A percentile compares a stretch with the other conserved stretches of the same genome.
Evolutionary conservation across 352 stramenopile species (phyloP).

Genomic region (Phytophthora litchii): DNA sequence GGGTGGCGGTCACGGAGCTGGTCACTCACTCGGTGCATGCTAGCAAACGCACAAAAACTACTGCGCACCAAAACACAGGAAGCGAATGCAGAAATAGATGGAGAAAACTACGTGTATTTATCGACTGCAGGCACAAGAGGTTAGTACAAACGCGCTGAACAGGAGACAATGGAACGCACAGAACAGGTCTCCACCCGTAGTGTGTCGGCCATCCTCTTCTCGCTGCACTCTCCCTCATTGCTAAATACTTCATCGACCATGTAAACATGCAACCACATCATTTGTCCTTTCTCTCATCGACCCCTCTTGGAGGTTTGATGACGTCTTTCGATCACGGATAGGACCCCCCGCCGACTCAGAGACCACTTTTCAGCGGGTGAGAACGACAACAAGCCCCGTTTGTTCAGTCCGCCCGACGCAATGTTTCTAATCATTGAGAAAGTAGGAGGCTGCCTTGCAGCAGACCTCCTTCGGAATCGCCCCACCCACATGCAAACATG

Average conservation of each 20-base stretch:
- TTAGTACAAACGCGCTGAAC: slow-evolving; percentile 13
- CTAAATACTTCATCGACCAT: neutral
- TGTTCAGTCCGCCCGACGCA: slow-evolving; percentile 90
- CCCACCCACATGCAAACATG: slow-evolving; percentile 34
- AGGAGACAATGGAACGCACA: slow-evolving; percentile 14
- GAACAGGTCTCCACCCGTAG: slow-evolving; percentile 29
- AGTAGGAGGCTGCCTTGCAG: slow-evolving; percentile 25
- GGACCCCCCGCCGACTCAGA: slow-evolving; percentile 24
- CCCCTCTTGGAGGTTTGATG: slow-evolving; percentile 54
- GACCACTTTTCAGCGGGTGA: slow-evolving; percentile 83
- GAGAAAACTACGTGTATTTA: slow-evolving; percentile 12
- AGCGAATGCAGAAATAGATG: no score
- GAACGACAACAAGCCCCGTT: slow-evolving; percentile 38
- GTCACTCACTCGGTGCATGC: slow-evolving; percentile 74
- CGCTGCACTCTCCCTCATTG: slow-evolving; percentile 34
- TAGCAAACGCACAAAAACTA: no score
- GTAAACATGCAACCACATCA: slow-evolving; percentile 18
- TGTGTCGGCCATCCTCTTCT: slow-evolving; percentile 27
- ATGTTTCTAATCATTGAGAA: slow-evolving; percentile 87
- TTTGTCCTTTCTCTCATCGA: slow-evolving; percentile 65
- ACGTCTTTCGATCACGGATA: slow-evolving; percentile 84
- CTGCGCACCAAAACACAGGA: no score
- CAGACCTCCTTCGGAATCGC: slow-evolving; percentile 34
- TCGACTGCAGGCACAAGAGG: slow-evolving; percentile 11
- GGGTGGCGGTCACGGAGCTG: slow-evolving; percentile 65